A percentile compares a stretch with the other conserved stretches of the same genome.
Evolutionary conservation across 2,329 filamentous ascomycete species (phyloP).

Genomic region (Triangularia verruculosa): DNA sequence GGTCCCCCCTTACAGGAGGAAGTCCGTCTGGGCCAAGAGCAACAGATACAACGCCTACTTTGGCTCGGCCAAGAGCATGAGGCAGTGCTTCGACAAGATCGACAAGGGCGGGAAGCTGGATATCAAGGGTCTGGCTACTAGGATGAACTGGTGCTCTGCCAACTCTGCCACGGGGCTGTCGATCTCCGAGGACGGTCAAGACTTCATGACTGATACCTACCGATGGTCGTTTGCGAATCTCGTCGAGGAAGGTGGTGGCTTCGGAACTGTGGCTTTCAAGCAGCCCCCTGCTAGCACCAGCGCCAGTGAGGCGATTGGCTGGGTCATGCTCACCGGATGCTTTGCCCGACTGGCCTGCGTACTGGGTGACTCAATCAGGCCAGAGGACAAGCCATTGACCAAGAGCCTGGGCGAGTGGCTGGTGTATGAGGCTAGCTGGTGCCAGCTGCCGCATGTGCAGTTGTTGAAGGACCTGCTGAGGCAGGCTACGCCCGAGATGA

Average conservation of each 20-base stretch:
- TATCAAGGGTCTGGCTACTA: constrained; percentile 8
- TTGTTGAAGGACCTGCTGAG: constrained; percentile 20
- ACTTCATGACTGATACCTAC: constrained; percentile 23
- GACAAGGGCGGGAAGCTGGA: constrained; percentile 13
- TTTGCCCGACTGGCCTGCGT: constrained; percentile 25
- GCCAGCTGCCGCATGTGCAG: constrained; percentile 14
- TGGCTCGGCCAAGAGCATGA: constrained; percentile 5
- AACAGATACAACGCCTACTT: constrained; percentile 27
- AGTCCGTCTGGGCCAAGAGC: constrained; percentile 27
- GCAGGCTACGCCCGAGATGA: constrained; percentile 15
- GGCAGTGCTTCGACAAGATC: constrained; percentile 20
- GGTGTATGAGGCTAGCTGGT: constrained; percentile 23
- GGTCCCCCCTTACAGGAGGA: constrained; percentile 25
- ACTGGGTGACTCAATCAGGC: constrained; percentile 14
- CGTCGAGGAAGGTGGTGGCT: constrained; percentile 8
- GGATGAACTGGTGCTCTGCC: constrained; percentile 26
- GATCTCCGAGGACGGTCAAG: constrained; percentile 12
- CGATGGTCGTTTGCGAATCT: constrained; percentile 25
- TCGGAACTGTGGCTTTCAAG: constrained; percentile 25
- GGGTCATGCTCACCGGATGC: constrained; percentile 27
- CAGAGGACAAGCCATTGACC: constrained; percentile 13
- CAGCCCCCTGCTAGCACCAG: constrained; percentile 23
- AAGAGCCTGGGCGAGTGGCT: constrained; percentile 25
- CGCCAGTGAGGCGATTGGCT: constrained; percentile 18
- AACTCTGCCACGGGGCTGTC: constrained; percentile 23